Conservation (phyloP, 306 rosid species). For the Lablab purpureus region DNA sequence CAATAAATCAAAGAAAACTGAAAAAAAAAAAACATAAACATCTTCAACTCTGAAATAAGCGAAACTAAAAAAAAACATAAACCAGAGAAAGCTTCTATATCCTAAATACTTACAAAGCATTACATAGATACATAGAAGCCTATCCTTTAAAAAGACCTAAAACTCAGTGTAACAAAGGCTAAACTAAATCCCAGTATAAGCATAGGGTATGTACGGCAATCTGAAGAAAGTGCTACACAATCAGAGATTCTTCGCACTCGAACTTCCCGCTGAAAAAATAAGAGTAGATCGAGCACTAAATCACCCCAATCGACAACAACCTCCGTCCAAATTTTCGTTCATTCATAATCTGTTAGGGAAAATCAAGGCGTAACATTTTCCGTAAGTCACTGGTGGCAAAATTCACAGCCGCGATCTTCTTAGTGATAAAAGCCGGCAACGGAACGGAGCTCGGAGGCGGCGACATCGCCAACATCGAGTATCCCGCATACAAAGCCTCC, state of each 20-base stretch:
- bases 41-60: too few relatives aligned
- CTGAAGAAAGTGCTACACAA: constrained; percentile 38
- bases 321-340: constrained; percentile 25
- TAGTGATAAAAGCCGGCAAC: constrained; percentile 56
- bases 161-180: neutral
- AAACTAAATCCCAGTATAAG: neutral
- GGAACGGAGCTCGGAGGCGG: constrained; percentile 73
- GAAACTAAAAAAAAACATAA: too few relatives aligned
- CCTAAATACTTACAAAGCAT: constrained; percentile 10
- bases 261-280: constrained; percentile 64
- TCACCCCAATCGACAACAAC: constrained; percentile 42
- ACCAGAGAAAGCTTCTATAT: neutral
- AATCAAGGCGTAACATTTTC: constrained; percentile 51
- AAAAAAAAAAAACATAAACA: too few relatives aligned
- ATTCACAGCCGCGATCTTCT: neutral
- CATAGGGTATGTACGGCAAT: constrained; percentile 8
- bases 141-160: neutral
- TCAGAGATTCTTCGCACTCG: constrained; percentile 12
- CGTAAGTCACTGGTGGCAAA: constrained; percentile 55
- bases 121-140: neutral
- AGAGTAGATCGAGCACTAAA: constrained; percentile 46
- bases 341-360: neutral
- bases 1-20: too few relatives aligned
- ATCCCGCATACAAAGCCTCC: constrained; percentile 56
- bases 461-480: constrained; percentile 40